Evolutionary conservation across 148 eudicot genomes (phyloP), one percentile per base, ranked within the genome.

Genomic region (Heliamphora exappendiculata): DNA sequence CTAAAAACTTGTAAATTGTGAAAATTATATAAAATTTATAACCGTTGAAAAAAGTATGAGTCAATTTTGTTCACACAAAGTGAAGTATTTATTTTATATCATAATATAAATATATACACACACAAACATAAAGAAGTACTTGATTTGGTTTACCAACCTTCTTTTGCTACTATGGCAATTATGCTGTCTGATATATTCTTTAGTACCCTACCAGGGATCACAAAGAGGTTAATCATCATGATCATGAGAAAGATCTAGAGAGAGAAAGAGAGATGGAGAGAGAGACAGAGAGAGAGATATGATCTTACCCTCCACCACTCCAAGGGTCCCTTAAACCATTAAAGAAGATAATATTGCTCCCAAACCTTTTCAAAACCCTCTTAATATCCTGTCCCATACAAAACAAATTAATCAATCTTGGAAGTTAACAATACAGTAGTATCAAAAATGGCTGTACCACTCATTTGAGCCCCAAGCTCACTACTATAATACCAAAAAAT

Each of bases 281-380:
- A 8, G 39, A 49, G 65, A 72, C 62, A 71, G 53, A 55, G 62
- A 76, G 67, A 51, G 51, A 44, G 33, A n/a, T 31, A 3, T 11
- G 8, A 5, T 47, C 42, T 13, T 82, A 88, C 88, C 97, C 98
- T 80, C 92, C 97, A 75, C 90, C 92, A 80, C 98, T 93, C 90
- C 88, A 87, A 12, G 90, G 90, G 75, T 87, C 90, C 75, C 88
- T 80, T 42, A 85, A 65, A 37, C 88, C 88, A 82, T 87, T 87
- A 66, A 85, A 87, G 80, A 87, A 87, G 71, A 87, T 85, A 26
- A 87, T 83, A 54, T 87, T 87, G 80, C 90, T 87, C 9, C 87
- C 90, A 64, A 83, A 87, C 13, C 79, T 72, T 81, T 83, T 85
- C 51, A 91, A 75, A 42, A 84, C 93, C 66, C 87, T 86, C 3